These are phyloP conservation scores for Irpex sp. DNA, from an alignment of 1,284 basidiomycete genomes.

Conservation along the genomic window DNA sequence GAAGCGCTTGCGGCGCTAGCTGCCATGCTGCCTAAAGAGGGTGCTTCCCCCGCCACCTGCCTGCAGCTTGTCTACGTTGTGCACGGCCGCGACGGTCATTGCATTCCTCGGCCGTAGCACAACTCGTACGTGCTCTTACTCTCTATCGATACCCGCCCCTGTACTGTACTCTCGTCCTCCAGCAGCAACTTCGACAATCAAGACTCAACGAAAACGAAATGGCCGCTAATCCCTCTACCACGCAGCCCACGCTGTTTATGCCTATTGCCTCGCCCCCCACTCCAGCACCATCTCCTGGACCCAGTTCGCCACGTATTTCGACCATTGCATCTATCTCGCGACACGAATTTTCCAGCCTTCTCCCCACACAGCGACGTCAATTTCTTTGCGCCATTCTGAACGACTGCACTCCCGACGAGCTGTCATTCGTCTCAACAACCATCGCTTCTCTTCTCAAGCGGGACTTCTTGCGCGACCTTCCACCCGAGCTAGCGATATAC, in stretches of 20 bases:
- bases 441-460: conserved; percentile 83
- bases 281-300: conserved; percentile 61
- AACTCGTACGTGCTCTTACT: not conserved
- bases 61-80: not conserved
- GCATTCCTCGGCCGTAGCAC: not conserved
- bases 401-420: conserved; percentile 70
- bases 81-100: not conserved
- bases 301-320: conserved; percentile 22
- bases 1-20: no score
- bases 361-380: conserved; percentile 45
- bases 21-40: not conserved
- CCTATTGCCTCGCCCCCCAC: conserved; percentile 65
- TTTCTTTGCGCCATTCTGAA: conserved; percentile 64
- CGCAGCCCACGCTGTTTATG: conserved; percentile 48
- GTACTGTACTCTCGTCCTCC: no score
- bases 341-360: conserved; percentile 34
- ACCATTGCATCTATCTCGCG: conserved; percentile 26
- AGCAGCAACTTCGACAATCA: no score
- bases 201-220: not conserved
- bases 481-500: conserved; percentile 81
- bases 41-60: not conserved
- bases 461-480: conserved; percentile 83
- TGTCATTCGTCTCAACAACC: conserved; percentile 72
- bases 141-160: no score
- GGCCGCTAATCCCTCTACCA: conserved; percentile 15